Percentiles rank a stretch among this genome's conserved stretches.
These are phyloP conservation scores for Luffa aegyptiaca DNA, from an alignment of 306 rosid genomes.

Conservation along the genomic window DNA sequence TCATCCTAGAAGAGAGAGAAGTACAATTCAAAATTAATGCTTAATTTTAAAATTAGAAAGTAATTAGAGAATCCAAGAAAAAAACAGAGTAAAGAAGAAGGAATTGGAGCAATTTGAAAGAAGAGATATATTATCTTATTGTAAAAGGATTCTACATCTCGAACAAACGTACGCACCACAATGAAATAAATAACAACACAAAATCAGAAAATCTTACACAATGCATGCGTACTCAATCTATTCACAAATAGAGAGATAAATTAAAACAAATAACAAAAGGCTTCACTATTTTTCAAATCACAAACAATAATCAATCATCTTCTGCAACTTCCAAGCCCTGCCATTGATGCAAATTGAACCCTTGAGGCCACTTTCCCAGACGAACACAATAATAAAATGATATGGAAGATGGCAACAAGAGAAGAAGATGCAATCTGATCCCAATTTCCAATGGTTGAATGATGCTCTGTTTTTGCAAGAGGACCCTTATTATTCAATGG, in stretches of 20 bases:
- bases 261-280: slow-evolving; percentile 11
- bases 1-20: no score
- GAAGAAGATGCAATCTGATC: slow-evolving; percentile 34
- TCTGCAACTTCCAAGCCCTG: slow-evolving; percentile 9
- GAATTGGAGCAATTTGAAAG: neutral
- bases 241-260: neutral
- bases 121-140: neutral
- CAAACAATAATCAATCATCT: neutral
- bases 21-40: no score
- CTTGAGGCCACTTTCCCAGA: slow-evolving; percentile 11
- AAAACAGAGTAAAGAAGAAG: neutral
- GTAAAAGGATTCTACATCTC: neutral
- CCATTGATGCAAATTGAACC: neutral
- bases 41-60: neutral
- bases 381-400: slow-evolving; percentile 32
- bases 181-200: slow-evolving; percentile 8
- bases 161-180: neutral
- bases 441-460: slow-evolving; percentile 22
- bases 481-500: slow-evolving; percentile 62
- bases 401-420: slow-evolving; percentile 41
- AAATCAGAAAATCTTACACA: slow-evolving; percentile 5
- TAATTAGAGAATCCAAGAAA: neutral
- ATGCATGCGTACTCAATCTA: slow-evolving; percentile 1
- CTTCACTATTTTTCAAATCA: neutral
- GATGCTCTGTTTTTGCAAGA: slow-evolving; percentile 15